Evolutionary conservation across 345 rosid genomes (phyloP).

Genomic region (Kandelia obovata): DNA sequence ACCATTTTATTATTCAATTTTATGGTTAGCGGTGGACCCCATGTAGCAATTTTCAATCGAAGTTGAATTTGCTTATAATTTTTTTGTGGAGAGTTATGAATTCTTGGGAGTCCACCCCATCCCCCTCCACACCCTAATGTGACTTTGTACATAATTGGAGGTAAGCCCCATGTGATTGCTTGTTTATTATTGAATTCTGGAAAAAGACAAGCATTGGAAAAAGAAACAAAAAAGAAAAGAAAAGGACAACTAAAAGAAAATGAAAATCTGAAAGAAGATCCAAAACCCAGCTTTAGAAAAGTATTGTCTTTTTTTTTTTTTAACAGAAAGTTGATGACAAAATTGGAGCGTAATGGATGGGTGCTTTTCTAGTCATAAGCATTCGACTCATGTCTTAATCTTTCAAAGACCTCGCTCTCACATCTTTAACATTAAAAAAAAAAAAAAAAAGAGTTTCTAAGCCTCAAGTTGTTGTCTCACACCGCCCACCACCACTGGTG

Average conservation of each 20-base stretch:
- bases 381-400: constrained; percentile 6
- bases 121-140: too few species aligned
- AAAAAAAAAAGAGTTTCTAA: not conserved
- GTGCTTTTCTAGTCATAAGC: not conserved
- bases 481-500: too few species aligned
- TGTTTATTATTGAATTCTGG: not conserved
- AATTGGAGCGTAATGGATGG: not conserved
- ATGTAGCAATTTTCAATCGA: too few species aligned
- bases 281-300: not conserved
- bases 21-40: too few species aligned
- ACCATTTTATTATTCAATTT: too few species aligned
- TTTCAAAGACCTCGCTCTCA: constrained; percentile 1
- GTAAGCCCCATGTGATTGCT: too few species aligned
- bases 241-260: not conserved
- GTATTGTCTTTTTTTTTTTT: not conserved
- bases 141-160: too few species aligned
- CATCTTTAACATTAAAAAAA: not conserved
- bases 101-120: too few species aligned
- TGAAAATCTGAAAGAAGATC: not conserved
- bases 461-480: not conserved
- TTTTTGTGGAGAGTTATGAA: too few species aligned
- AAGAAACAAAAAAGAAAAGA: not conserved
- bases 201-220: not conserved
- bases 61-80: too few species aligned
- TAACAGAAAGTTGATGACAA: constrained; percentile 5